Evolutionary conservation across 2,329 filamentous ascomycete genomes (phyloP).

Genomic region (Sporothrix sp.): DNA sequence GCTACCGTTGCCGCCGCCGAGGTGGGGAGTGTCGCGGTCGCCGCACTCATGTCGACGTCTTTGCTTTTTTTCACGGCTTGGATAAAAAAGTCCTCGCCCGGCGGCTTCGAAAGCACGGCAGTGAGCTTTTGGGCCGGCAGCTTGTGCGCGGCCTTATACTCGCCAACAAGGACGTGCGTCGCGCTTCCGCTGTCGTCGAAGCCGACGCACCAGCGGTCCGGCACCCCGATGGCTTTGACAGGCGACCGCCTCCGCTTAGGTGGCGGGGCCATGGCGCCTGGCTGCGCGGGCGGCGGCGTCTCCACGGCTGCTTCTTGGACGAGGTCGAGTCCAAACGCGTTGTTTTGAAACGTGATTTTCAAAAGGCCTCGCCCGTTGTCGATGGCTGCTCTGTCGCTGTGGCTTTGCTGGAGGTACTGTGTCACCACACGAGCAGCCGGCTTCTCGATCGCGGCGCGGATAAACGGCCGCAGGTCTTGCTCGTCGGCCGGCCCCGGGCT

Average conservation of each 20-base stretch:
- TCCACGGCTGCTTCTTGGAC: background rate
- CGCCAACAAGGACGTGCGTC: background rate
- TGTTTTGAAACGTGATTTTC: conserved; percentile 5
- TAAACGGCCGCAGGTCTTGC: conserved; percentile 9
- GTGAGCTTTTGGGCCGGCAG: background rate
- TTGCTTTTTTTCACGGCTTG: background rate
- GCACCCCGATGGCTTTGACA: background rate
- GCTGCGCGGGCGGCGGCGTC: background rate
- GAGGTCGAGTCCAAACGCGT: background rate
- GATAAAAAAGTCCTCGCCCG: conserved; percentile 7
- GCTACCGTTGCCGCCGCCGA: too few relatives aligned
- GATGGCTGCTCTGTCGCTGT: too few relatives aligned
- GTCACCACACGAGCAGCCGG: background rate
- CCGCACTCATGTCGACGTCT: too few relatives aligned
- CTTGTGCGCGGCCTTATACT: conserved; percentile 10
- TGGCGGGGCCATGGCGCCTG: background rate
- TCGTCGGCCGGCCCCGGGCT: conserved; percentile 4
- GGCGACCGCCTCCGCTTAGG: background rate
- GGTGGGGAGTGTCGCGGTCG: too few relatives aligned
- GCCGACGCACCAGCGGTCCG: conserved; percentile 10
- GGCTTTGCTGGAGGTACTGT: too few relatives aligned
- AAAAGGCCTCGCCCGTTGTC: too few relatives aligned
- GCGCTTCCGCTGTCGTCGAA: background rate
- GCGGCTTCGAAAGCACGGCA: background rate
- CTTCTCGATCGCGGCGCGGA: conserved; percentile 9